Base-by-base conservation (phyloP, 495 filamentous ascomycete species). In the Penicillium antarcticum region DNA sequence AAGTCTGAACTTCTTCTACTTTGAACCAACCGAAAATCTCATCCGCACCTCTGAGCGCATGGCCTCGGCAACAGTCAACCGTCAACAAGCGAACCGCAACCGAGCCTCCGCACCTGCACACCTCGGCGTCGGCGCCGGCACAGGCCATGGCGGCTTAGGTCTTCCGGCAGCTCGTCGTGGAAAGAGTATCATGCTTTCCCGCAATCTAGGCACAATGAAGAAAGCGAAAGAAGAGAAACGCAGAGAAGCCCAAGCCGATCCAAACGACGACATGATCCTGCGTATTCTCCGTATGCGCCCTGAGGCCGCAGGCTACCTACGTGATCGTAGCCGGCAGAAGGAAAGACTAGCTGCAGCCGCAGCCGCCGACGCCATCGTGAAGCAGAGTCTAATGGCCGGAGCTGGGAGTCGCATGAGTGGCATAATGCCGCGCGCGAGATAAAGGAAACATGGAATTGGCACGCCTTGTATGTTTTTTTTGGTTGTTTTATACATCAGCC, bases 191-290 rank as follows among this genome's bases (percentile, higher is more conserved):
- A 90, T 97, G 88, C 85, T 95, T 64, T 90, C 84, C 57, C 85
- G 91, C 26, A 99, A 99, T 63, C 72, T 99, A 29, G 92, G 94
- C 34, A 97, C 95, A 10, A 97, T 99, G 91, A 84, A 79, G 60
- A 89, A 92, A 62, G 89, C 87, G 38, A 99, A 99, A 61, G 89
- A 94, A 65, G 92, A 96, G 69, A 97, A 96, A 70, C 79, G 94
- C 45, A 90, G 88, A 54, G 92, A 97, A 63, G 89, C 89, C 11
- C 94, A 99, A 66, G 92, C 95, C 3, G 95, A 97, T 57, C 92
- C 95, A 7, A 96, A 87, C 65, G 94, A 99, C 65, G 94, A 99
- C 65, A 97, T 97, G 88, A 97, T 99, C 53, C 71, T 99, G 34
- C 81, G 94, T 12, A 97, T 99, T 53, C 68, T 99, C 56, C 83